A percentile compares a stretch with the other conserved stretches of the same genome.
These are phyloP conservation scores for Suhomyces bolitotheri DNA, from an alignment of 1,139 yeast species.

Conservation along the genomic window DNA sequence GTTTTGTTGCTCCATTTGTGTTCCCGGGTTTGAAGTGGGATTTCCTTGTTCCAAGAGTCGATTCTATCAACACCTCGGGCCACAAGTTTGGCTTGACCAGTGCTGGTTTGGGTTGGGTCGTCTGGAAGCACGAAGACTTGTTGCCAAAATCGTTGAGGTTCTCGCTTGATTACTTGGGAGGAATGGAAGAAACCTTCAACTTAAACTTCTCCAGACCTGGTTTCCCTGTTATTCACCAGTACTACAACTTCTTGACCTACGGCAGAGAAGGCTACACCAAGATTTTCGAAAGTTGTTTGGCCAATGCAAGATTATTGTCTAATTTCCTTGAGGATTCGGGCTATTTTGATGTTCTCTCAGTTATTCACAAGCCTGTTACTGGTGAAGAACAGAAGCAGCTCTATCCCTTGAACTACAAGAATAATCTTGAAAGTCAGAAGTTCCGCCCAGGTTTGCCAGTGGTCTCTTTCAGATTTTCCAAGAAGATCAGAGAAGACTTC, in stretches of 20 bases:
- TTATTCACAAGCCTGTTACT: conserved; percentile 60
- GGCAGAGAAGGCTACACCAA: conserved; percentile 72
- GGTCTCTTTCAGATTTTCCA: conserved; percentile 77
- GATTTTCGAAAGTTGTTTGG: conserved; percentile 61
- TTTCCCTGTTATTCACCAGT: conserved; percentile 84
- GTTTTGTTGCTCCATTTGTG: conserved; percentile 79
- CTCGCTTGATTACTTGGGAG: conserved; percentile 82
- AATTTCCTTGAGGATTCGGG: conserved; percentile 62
- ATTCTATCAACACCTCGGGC: conserved; percentile 88
- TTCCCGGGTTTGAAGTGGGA: conserved; percentile 83
- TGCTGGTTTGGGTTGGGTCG: conserved; percentile 91
- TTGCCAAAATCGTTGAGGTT: conserved; percentile 75
- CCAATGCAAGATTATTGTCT: conserved; percentile 71
- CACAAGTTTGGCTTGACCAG: conserved; percentile 90
- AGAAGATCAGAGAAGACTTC: conserved; percentile 54
- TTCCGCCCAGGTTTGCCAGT: conserved; percentile 85
- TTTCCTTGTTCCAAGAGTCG: conserved; percentile 73
- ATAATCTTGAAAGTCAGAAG: conserved; percentile 30
- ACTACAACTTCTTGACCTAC: conserved; percentile 69
- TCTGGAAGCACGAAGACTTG: conserved; percentile 67
- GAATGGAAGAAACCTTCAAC: conserved; percentile 83
- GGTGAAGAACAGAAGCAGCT: conserved; percentile 12
- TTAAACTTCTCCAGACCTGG: conserved; percentile 93
- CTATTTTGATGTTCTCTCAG: conserved; percentile 73
- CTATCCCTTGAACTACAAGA: conserved; percentile 27